phyloP scores from a whole-genome alignment of 139 green algal genomes.

The Coelastrella sp. region DNA sequence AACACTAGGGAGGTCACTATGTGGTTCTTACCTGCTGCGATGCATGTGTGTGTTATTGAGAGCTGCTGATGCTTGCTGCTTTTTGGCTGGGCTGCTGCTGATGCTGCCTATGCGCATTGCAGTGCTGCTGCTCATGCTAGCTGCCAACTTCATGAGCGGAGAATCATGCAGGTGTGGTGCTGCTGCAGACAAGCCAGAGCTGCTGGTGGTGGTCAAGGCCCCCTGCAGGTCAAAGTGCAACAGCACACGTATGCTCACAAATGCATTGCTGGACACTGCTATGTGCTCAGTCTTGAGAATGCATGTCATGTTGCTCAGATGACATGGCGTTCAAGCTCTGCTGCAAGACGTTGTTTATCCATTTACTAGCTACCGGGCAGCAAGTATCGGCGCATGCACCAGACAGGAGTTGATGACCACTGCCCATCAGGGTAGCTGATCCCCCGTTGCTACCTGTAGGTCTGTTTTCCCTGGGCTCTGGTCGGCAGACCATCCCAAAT shows the following conservation, averaged over 20 bases:
- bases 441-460: background rate
- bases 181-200: background rate
- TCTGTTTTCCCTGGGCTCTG: background rate
- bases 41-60: background rate
- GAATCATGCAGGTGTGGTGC: slow-evolving; percentile 8
- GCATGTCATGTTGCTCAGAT: too few relatives aligned
- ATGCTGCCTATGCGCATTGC: background rate
- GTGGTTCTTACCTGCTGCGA: background rate
- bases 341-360: too few relatives aligned
- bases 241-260: background rate
- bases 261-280: too few relatives aligned
- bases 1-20: too few relatives aligned
- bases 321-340: too few relatives aligned
- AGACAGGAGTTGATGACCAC: too few relatives aligned
- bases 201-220: too few relatives aligned
- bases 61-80: background rate
- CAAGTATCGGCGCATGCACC: too few relatives aligned
- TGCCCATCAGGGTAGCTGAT: too few relatives aligned
- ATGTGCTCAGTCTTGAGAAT: too few relatives aligned
- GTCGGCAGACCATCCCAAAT: background rate
- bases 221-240: background rate
- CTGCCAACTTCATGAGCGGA: slow-evolving; percentile 18
- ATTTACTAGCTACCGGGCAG: too few relatives aligned
- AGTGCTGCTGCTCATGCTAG: slow-evolving; percentile 39
- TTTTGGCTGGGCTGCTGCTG: background rate